A percentile compares a stretch with the other conserved stretches of the same genome.
Evolutionary conservation across 139 green algal species (phyloP).

Genomic region (Raphidocelis subcapitata): DNA sequence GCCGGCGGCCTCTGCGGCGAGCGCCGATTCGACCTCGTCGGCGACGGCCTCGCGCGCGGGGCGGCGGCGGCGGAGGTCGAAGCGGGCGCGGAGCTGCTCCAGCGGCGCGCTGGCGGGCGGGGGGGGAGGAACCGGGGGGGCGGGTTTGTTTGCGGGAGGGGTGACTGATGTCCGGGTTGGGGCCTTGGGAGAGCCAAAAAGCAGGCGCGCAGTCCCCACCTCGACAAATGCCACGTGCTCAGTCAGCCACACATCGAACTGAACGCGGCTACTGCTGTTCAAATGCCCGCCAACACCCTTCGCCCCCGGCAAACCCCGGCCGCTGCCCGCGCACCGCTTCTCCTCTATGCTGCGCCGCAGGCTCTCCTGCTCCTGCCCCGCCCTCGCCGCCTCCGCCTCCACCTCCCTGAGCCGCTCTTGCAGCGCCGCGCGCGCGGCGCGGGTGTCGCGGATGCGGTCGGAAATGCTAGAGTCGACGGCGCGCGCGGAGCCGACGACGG

Average conservation of each 20-base stretch:
- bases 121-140: no score
- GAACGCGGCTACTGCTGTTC: no score
- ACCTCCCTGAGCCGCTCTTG: not conserved
- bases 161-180: not conserved
- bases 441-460: not conserved
- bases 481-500: not conserved
- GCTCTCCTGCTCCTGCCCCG: not conserved
- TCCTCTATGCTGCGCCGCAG: conserved; percentile 3
- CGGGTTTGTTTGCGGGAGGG: not conserved
- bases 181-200: not conserved
- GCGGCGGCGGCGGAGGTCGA: not conserved
- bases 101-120: conserved; percentile 1
- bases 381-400: not conserved
- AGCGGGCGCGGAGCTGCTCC: conserved; percentile 22
- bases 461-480: conserved; percentile 3
- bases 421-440: not conserved
- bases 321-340: no score
- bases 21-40: conserved; percentile 15
- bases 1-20: conserved; percentile 15
- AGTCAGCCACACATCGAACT: no score
- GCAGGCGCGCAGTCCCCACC: not conserved
- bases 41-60: not conserved
- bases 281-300: no score
- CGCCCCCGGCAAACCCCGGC: no score
- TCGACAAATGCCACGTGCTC: no score